Conservation (phyloP, 139 green algal species). For the Tetradesmus obliquus region DNA sequence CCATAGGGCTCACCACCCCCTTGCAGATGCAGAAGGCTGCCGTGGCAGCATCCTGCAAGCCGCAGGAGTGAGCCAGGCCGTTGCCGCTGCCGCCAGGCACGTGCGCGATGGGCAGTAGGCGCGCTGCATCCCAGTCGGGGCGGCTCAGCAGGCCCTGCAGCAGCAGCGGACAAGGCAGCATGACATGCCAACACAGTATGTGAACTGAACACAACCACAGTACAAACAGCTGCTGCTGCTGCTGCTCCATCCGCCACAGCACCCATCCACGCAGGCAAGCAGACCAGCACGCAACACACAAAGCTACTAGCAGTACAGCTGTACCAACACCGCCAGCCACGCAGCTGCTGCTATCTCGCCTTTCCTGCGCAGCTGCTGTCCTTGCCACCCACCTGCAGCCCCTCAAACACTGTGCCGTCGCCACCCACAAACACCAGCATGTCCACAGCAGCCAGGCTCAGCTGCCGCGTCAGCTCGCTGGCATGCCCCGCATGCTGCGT, state of each 20-base stretch:
- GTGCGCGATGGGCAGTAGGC: slow-evolving; percentile 62
- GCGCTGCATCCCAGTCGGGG: slow-evolving; percentile 72
- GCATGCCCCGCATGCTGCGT: slow-evolving; percentile 64
- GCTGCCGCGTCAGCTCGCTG: slow-evolving; percentile 52
- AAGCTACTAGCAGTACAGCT: too few relatives aligned
- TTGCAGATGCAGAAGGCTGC: slow-evolving; percentile 70
- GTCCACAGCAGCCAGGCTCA: slow-evolving; percentile 51
- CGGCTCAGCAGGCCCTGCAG: slow-evolving; percentile 49
- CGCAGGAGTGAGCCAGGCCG: slow-evolving; percentile 73
- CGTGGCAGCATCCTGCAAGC: slow-evolving; percentile 71
- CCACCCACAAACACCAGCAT: slow-evolving; percentile 75
- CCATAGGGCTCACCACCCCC: slow-evolving; percentile 55
- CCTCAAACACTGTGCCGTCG: slow-evolving; percentile 82
- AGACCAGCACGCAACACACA: not conserved
- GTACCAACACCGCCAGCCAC: not conserved
- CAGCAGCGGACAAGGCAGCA: not conserved
- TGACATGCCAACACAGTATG: too few relatives aligned
- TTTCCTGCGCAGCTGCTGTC: not conserved
- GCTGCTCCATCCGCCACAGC: not conserved
- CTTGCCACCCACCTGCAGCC: slow-evolving; percentile 67
- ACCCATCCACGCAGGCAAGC: not conserved
- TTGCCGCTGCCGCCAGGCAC: slow-evolving; percentile 79
- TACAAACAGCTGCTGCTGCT: not conserved
- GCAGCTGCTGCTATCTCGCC: not conserved
- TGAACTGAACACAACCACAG: not conserved